phyloP scores from a whole-genome alignment of 768 basidiomycete genomes.

The Phlegmacium glaucopus region DNA sequence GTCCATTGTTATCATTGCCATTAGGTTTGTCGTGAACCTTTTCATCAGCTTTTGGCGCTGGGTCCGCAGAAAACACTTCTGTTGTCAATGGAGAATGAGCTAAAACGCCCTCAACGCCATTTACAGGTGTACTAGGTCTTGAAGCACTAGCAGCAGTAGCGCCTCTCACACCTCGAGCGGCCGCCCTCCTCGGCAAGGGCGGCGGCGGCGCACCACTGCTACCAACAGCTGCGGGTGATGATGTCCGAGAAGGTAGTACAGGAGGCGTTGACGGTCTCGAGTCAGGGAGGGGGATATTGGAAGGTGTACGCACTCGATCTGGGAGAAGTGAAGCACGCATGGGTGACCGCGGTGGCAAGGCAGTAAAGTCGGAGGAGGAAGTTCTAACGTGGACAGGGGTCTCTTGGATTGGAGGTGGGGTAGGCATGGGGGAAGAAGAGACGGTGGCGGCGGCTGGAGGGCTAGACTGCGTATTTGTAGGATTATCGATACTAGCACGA shows the following conservation, averaged over 20 bases:
- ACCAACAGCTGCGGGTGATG: constrained; percentile 33
- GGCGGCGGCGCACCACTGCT: constrained; percentile 44
- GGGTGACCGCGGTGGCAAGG: constrained; percentile 5
- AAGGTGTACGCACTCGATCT: constrained; percentile 23
- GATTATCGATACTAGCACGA: not conserved
- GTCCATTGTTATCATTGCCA: not conserved
- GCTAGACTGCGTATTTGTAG: not conserved
- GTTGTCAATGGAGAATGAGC: too few relatives aligned
- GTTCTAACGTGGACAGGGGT: not conserved
- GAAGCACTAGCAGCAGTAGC: constrained; percentile 12
- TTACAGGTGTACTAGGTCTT: constrained; percentile 26
- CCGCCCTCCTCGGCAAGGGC: constrained; percentile 64
- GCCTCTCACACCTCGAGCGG: constrained; percentile 43
- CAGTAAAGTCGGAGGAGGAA: constrained; percentile 5
- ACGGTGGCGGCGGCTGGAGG: constrained; percentile 1
- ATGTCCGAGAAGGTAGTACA: constrained; percentile 25
- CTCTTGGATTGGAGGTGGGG: constrained; percentile 4
- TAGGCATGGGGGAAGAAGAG: not conserved
- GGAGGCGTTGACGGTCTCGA: constrained; percentile 41
- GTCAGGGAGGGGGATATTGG: constrained; percentile 38
- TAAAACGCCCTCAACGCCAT: constrained; percentile 5
- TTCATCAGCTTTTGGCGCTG: constrained; percentile 6
- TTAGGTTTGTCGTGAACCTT: not conserved
- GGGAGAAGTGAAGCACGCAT: constrained; percentile 6
- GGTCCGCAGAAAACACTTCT: too few relatives aligned